A percentile compares a stretch with the other conserved stretches of the same genome.
Evolutionary conservation across 192 early-diverging fungal species (phyloP).

Genomic region (Coemansia sp.): DNA sequence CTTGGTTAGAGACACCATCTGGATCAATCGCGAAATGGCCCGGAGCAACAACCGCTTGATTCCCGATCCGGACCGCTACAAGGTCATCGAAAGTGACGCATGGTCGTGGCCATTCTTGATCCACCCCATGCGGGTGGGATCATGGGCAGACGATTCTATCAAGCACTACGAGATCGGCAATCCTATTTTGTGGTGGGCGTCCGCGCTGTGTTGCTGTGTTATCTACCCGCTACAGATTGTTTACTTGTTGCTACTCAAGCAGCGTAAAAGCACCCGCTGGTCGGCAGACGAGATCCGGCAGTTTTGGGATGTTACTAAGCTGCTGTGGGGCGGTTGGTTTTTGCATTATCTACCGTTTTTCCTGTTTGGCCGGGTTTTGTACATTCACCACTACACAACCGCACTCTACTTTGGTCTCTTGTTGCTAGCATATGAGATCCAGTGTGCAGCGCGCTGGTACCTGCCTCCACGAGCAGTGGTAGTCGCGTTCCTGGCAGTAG

Average conservation of each 20-base stretch:
- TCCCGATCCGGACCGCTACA: constrained; percentile 66
- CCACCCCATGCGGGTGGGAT: constrained; percentile 61
- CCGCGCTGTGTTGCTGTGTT: constrained; percentile 8
- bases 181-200: constrained; percentile 58
- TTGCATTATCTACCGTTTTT: constrained; percentile 68
- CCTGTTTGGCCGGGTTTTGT: constrained; percentile 69
- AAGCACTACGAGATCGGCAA: constrained; percentile 69
- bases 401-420: constrained; percentile 70
- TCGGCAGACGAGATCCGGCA: constrained; percentile 39
- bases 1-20: constrained; percentile 35
- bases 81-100: constrained; percentile 53
- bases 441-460: constrained; percentile 60
- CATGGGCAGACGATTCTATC: constrained; percentile 58
- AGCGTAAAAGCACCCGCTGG: constrained; percentile 44
- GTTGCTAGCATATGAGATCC: constrained; percentile 66
- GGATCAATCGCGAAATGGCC: constrained; percentile 74
- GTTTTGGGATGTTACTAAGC: constrained; percentile 53
- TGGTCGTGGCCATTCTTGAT: constrained; percentile 64
- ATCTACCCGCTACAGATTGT: constrained; percentile 20
- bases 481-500: constrained; percentile 1
- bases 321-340: constrained; percentile 56
- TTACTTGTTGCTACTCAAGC: constrained; percentile 46
- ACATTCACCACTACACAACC: constrained; percentile 70
- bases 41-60: constrained; percentile 66
- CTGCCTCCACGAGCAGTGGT: constrained; percentile 26